Base-by-base conservation (phyloP, 306 rosid species). In the Vigna nakashimae region DNA sequence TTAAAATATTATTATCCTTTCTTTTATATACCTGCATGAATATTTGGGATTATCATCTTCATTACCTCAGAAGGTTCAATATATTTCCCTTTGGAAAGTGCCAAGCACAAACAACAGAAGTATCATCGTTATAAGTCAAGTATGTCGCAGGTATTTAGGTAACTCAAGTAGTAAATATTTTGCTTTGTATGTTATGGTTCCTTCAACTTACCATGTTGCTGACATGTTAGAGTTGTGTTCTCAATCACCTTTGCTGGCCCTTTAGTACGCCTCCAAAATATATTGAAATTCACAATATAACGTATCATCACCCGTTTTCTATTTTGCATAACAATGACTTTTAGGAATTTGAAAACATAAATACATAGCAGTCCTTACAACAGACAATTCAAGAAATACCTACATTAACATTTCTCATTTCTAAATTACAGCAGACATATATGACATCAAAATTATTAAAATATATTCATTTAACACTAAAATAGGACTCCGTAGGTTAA, bases 251-350 rank as follows among this genome's bases (percentile, higher is more conserved):
- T 76, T 36, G 62, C 30, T 30, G 86, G 83, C 36, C 76, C 51
- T 82, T 85, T 91, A 55, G 81, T 26, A 48, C 56, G 72, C 82
- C 65, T 94, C 85, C 94, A 73, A 74, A 81, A 89, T 56, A 94
- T 20, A 30, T 26, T 95, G 92, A 76, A 84, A 83, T 82, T 78
- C 87, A 84, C 51, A 84, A 30, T 56, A 43, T 22, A 75, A 84
- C 68, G 79, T 60, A 76, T 58, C 63, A 38, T 53, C 50, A 70
- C 65, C 49, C 80, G 62, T 40, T 38, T 53, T 24, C n/a, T 65
- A 60, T 56, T 66, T 55, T 4, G 24, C 26, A 66, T 74, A 26
- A 38, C 51, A 81, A 77, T 15, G 72, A 20, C 63, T 43, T 49
- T 12, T 22, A 63, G 50, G 56, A 15, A 20, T 62, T 63, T 65